Base-by-base conservation (phyloP, 768 basidiomycete species). In the Leucosporidium yakuticum region DNA sequence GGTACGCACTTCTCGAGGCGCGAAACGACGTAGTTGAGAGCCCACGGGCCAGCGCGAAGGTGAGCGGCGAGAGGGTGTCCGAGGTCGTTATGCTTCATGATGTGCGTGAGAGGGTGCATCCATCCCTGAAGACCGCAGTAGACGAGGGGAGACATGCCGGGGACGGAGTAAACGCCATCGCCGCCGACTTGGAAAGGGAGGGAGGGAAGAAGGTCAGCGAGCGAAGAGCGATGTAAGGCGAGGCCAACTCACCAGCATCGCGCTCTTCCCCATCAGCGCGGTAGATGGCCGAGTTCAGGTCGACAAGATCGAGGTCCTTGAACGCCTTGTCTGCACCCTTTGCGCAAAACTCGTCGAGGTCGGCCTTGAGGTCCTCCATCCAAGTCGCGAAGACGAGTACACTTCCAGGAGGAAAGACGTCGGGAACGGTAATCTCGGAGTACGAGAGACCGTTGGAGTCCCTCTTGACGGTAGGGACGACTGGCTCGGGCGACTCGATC, bases 71-170 rank as follows among this genome's bases (percentile, higher is more conserved):
- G 82, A 1, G 91, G 84, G 78, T 98, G 93, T 0, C 96, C 96
- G 4, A 98, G 83, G 77, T 99, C 93, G 78, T 98, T 98, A 75
- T 86, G 84, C 71, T 83, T 82, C 85, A 93, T 93, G 77, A 98
- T 86, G 73, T 85, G 85, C 49, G 85, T 83, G 63, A 98, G 81
- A 0, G 87, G 87, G 73, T 87, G 85, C 92, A 99, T 97, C 92
- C 94, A 99, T 2, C 96, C 96, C 76, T 98, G 91, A 60, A 98
- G 78, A 23, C 96, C 96, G 75, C 94, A 97, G 79, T 97, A 99
- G 17, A 85, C 86, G 78, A 93, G 81, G 67, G 84, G 83, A 0
- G 89, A 91, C 29, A 85, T 75, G 29, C 83, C 85, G 7, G 94
- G 90, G 44, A 99, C 80, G 57, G 87, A 83, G 78, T 98, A 98